Evolutionary conservation across 1,139 yeast species (phyloP).

Genomic region (Arxiozyma heterogenica): DNA sequence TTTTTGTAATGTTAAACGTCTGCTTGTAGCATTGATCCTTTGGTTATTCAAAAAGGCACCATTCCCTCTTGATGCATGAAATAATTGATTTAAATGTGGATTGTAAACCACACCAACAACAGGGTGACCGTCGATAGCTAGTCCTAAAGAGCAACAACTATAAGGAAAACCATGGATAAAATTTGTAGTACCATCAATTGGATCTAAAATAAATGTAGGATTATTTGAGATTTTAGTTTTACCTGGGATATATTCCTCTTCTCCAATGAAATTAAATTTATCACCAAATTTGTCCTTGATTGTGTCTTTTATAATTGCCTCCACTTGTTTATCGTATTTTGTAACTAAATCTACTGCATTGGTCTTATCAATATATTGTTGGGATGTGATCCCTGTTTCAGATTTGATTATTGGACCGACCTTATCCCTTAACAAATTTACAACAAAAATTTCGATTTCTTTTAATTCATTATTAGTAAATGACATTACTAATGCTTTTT

Average conservation of each 20-base stretch:
- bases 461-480: constrained; percentile 14
- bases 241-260: constrained; percentile 45
- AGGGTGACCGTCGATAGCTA: constrained; percentile 39
- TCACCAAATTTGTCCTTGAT: constrained; percentile 36
- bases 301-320: constrained; percentile 35
- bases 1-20: constrained; percentile 38
- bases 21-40: constrained; percentile 17
- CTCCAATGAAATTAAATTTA: constrained; percentile 45
- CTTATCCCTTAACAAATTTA: constrained; percentile 39
- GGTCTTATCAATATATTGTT: constrained; percentile 43
- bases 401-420: not conserved
- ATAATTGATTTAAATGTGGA: constrained; percentile 44
- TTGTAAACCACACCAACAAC: constrained; percentile 55
- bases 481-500: not conserved
- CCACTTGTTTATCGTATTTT: constrained; percentile 48
- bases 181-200: constrained; percentile 56
- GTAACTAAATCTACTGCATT: constrained; percentile 53
- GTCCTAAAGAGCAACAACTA: constrained; percentile 50
- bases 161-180: constrained; percentile 51
- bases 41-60: constrained; percentile 44
- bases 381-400: not conserved
- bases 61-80: constrained; percentile 43
- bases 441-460: constrained; percentile 31
- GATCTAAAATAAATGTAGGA: constrained; percentile 56
- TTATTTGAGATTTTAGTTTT: constrained; percentile 36